Evolutionary conservation across 1,139 yeast species (phyloP).

Genomic region (Pichia norvegensis): DNA sequence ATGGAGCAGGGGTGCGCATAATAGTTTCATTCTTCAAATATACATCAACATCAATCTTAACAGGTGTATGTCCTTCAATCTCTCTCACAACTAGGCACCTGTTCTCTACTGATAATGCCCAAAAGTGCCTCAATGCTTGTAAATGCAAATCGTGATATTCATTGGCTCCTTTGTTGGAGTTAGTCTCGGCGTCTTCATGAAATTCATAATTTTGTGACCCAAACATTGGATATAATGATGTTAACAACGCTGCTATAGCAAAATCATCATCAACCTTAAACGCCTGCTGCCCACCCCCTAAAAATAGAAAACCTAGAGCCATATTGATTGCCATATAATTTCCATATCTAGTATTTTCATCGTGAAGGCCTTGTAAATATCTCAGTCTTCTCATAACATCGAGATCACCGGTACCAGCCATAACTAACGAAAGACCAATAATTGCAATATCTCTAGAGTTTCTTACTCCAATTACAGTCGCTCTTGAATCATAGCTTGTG

Average conservation of each 20-base stretch:
- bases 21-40: constrained; percentile 34
- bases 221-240: constrained; percentile 69
- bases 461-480: constrained; percentile 50
- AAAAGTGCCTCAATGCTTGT: constrained; percentile 83
- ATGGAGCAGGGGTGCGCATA: constrained; percentile 44
- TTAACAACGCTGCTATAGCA: constrained; percentile 64
- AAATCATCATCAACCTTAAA: constrained; percentile 51
- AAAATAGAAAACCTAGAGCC: constrained; percentile 78
- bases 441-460: constrained; percentile 55
- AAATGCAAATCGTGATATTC: constrained; percentile 45
- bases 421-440: constrained; percentile 60
- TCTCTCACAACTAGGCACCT: constrained; percentile 74
- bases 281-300: constrained; percentile 92
- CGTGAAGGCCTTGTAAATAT: constrained; percentile 53
- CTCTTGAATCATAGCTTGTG: constrained; percentile 49
- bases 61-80: constrained; percentile 49
- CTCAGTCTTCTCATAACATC: constrained; percentile 68
- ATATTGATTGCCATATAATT: constrained; percentile 72
- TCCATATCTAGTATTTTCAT: constrained; percentile 49
- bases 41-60: constrained; percentile 44
- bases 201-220: constrained; percentile 33
- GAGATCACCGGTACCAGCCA: constrained; percentile 91
- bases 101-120: constrained; percentile 81
- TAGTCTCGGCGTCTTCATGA: constrained; percentile 17
- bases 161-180: constrained; percentile 15